A percentile compares a stretch with the other conserved stretches of the same genome.
Conservation (phyloP, 306 rosid species). For the Biancaea sappan region DNA sequence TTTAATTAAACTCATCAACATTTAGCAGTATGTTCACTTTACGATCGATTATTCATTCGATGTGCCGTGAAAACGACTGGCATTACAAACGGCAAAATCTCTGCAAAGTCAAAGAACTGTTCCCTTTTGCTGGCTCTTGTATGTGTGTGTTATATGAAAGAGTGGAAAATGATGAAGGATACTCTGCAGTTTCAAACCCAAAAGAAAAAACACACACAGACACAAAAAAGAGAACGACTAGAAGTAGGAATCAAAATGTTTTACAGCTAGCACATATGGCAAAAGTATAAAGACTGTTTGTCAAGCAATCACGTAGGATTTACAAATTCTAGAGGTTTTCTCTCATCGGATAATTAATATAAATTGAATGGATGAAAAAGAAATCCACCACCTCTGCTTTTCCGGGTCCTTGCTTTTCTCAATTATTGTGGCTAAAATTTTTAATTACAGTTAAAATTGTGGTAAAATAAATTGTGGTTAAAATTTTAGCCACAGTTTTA, state of each 20-base stretch:
- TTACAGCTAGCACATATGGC: not conserved
- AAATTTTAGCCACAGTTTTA: no score
- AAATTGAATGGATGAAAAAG: conserved; percentile 11
- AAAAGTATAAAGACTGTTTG: no score
- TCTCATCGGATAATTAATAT: not conserved
- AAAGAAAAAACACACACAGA: no score
- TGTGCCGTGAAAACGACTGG: not conserved
- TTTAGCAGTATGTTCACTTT: not conserved
- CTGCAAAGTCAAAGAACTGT: not conserved
- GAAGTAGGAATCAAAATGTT: not conserved
- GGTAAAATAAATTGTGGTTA: no score
- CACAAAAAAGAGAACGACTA: not conserved
- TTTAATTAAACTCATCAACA: not conserved
- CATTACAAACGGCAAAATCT: not conserved
- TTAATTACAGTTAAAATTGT: no score
- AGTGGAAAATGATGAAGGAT: not conserved
- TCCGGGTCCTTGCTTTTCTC: no score
- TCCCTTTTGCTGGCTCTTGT: not conserved
- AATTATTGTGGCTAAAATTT: no score
- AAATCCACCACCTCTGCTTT: no score
- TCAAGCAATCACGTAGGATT: not conserved
- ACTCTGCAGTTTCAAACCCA: not conserved
- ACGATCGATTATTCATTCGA: not conserved
- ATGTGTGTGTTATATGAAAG: not conserved
- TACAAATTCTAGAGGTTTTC: not conserved